A percentile compares a stretch with the other conserved stretches of the same genome.
phyloP scores from a whole-genome alignment of 805 yeast genomes.

The Priceomyces melissophilus region DNA sequence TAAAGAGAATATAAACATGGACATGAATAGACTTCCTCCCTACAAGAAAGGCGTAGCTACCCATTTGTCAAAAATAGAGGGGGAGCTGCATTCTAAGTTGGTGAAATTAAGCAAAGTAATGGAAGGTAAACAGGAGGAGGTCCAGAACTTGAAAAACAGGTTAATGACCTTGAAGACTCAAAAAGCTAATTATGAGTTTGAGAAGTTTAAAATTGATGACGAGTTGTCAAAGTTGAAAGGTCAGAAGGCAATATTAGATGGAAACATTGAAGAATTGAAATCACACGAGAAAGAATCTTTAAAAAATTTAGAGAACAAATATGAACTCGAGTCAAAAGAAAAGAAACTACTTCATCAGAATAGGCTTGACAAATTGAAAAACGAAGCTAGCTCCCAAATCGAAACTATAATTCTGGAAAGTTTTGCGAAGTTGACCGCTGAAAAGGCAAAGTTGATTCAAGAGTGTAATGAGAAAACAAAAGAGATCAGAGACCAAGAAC shows the following conservation, averaged over 20 bases:
- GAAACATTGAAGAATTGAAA: constrained; percentile 29
- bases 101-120: constrained; percentile 8
- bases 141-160: constrained; percentile 14
- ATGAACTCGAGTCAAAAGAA: constrained; percentile 20
- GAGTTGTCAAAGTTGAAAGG: constrained; percentile 35
- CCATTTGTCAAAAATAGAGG: constrained; percentile 9
- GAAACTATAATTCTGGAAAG: constrained; percentile 35
- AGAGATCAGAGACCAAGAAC: constrained; percentile 12
- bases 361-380: constrained; percentile 23
- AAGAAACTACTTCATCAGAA: constrained; percentile 18
- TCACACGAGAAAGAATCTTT: constrained; percentile 21
- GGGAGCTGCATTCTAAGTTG: constrained; percentile 11
- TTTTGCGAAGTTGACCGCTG: constrained; percentile 24
- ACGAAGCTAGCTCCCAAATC: constrained; percentile 27
- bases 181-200: constrained; percentile 34
- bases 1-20: constrained; percentile 2
- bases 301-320: constrained; percentile 20
- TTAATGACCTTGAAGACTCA: constrained; percentile 33
- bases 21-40: background rate
- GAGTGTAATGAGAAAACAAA: constrained; percentile 13
- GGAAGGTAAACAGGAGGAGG: constrained; percentile 14
- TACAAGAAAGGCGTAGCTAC: constrained; percentile 1
- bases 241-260: constrained; percentile 29
- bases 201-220: constrained; percentile 29
- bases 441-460: constrained; percentile 17